phyloP scores from a whole-genome alignment of 2,329 filamentous ascomycete genomes.

The Orbilia blumenaviensis region DNA sequence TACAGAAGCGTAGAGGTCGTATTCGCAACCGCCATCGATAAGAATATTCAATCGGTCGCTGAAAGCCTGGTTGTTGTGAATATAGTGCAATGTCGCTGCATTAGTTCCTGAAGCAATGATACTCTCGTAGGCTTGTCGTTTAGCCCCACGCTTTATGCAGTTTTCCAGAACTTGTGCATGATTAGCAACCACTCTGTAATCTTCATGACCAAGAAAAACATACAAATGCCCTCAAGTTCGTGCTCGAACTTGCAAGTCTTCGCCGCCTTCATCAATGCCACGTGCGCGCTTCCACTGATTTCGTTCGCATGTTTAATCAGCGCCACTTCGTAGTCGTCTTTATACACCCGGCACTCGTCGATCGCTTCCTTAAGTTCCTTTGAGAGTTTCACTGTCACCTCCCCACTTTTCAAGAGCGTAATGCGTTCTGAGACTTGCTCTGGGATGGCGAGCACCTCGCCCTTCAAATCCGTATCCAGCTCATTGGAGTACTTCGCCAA shows the following conservation, averaged over 20 bases:
- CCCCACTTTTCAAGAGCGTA: constrained; percentile 73
- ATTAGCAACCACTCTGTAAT: background rate
- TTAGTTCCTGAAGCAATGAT: constrained; percentile 84
- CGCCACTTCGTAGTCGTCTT: constrained; percentile 78
- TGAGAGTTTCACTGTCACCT: constrained; percentile 58
- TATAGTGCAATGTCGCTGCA: constrained; percentile 87
- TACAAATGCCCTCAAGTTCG: constrained; percentile 78
- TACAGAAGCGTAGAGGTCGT: constrained; percentile 73
- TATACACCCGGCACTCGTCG: constrained; percentile 74
- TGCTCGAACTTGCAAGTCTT: constrained; percentile 68
- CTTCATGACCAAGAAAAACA: background rate
- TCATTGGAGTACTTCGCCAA: constrained; percentile 76
- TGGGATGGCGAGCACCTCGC: constrained; percentile 75
- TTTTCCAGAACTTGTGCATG: constrained; percentile 69
- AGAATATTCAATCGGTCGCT: constrained; percentile 79
- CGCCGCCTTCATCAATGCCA: constrained; percentile 41
- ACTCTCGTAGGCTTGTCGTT: constrained; percentile 84
- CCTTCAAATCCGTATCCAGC: constrained; percentile 70
- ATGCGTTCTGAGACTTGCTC: constrained; percentile 77
- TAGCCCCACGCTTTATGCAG: constrained; percentile 78
- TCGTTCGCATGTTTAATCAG: constrained; percentile 77
- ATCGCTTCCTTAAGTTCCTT: constrained; percentile 69
- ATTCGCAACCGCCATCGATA: constrained; percentile 83
- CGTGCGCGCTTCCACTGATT: constrained; percentile 71
- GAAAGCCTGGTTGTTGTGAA: constrained; percentile 73